phyloP scores from a whole-genome alignment of 2,329 filamentous ascomycete genomes.

The Neurospora sp. region DNA sequence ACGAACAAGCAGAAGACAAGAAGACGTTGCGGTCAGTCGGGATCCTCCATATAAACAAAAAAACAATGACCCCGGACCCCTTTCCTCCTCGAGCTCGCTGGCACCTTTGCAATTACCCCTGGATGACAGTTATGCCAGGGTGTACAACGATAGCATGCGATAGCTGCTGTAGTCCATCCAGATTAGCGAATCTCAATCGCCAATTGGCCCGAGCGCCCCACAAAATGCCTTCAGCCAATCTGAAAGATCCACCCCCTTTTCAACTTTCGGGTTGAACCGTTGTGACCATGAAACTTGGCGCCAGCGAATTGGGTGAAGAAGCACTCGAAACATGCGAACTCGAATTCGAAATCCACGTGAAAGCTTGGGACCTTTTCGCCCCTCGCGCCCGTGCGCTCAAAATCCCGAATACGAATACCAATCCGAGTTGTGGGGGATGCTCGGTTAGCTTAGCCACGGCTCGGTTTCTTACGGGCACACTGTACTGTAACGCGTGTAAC shows the following conservation, averaged over 20 bases:
- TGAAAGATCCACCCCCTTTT: not conserved
- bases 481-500: not conserved
- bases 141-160: not conserved
- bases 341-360: conserved; percentile 1
- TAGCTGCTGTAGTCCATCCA: not conserved
- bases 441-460: not conserved
- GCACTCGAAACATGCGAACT: conserved; percentile 2
- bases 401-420: not conserved
- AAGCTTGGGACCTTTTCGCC: not conserved
- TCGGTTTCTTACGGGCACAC: not conserved
- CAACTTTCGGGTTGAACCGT: not conserved
- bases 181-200: conserved; percentile 1
- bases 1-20: not conserved
- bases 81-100: not conserved
- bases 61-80: conserved; percentile 12
- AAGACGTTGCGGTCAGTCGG: not conserved
- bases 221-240: not conserved
- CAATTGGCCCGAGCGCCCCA: conserved; percentile 1
- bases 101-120: not conserved
- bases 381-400: not conserved
- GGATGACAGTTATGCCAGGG: not conserved
- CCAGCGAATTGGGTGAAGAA: not conserved
- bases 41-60: conserved; percentile 1
- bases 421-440: not conserved
- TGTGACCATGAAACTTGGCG: not conserved